Percentiles rank a stretch among this genome's conserved stretches.
These are phyloP conservation scores for Naganishia vishniacii DNA, from an alignment of 768 basidiomycete species.

Conservation along the genomic window DNA sequence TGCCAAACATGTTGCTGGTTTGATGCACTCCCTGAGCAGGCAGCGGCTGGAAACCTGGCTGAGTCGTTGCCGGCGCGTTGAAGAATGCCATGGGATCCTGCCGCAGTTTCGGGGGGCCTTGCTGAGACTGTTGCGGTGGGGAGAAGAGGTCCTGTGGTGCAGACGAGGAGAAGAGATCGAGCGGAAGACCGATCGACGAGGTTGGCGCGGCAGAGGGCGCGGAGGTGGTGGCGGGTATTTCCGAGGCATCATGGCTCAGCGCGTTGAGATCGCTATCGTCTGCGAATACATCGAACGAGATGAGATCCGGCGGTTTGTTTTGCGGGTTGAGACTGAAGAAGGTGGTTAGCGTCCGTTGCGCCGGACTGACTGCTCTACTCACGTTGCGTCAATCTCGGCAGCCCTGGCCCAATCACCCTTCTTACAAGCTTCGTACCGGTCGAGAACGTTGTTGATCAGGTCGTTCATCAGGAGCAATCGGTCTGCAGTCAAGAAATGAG, in stretches of 20 bases:
- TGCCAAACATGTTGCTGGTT: constrained; percentile 25
- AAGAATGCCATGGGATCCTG: constrained; percentile 48
- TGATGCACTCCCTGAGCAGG: constrained; percentile 17
- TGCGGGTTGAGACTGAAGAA: constrained; percentile 41
- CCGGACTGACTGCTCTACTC: constrained; percentile 26
- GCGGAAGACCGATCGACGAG: constrained; percentile 42
- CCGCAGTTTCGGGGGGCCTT: constrained; percentile 24
- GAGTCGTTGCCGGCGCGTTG: constrained; percentile 29
- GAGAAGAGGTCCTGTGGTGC: constrained; percentile 8
- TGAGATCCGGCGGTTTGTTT: constrained; percentile 47
- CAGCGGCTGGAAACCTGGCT: constrained; percentile 12
- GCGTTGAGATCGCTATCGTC: constrained; percentile 44
- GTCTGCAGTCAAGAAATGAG: constrained; percentile 53
- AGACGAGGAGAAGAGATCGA: constrained; percentile 43
- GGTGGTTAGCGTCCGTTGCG: neutral
- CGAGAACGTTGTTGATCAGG: constrained; percentile 86
- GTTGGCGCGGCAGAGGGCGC: constrained; percentile 27
- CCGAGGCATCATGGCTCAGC: constrained; percentile 29
- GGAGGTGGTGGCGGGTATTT: constrained; percentile 16
- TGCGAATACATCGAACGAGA: constrained; percentile 50
- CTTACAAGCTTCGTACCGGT: constrained; percentile 88
- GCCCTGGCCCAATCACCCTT: constrained; percentile 69
- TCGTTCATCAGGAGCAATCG: constrained; percentile 95
- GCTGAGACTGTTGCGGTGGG: constrained; percentile 11
- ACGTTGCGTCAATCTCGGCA: constrained; percentile 50